Base-by-base conservation (phyloP, 2,329 filamentous ascomycete species). In the Fusarium sp. region DNA sequence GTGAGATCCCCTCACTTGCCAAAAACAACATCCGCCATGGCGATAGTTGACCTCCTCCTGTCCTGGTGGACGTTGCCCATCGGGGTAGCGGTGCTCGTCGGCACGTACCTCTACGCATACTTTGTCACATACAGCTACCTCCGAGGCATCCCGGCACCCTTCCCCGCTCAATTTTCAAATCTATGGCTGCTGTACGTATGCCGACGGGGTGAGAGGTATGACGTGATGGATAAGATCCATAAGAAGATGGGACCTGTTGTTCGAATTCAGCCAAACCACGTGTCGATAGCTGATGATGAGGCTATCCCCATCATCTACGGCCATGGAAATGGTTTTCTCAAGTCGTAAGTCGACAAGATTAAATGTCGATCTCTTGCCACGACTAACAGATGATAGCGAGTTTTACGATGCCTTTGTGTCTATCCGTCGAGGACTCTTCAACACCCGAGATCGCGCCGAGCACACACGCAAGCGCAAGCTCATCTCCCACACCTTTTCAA, bases 361-460 rank as follows among this genome's bases (percentile, higher is more conserved):
- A 27, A 50, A 0, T 11, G 15, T 2, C 4, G 4, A 14, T 6
- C 0, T 25, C 5, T 37, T 12, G 3, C 0, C 33, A 47, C 0
- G 6, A 3, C 63, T 78, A 11, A 78, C 60, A 14, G 12, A 3
- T 2, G 2, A 0, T 8, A 95, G 93, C 47, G 92, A 96, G 3
- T 98, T 95, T 84, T 98, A 98, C 78, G 94, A 97, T 79, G 93
- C 94, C 59, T 98, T 98, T 78, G 95, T 98, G 64, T 95, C 93
- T 14, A 97, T 97, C 79, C 90, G 89, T 60, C 90, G 94, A 14
- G 95, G 95, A 22, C 87, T 98, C 14, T 98, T 98, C 90, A 98
- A 97, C 83, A 97, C 95, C 0, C 89, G 95, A 35, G 91, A 95
- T 83, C 90, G 95, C 58, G 86, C 87, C 1, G 94, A 98, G 79